Evolutionary conservation across 192 early-diverging fungal species (phyloP).

Genomic region (Polychytrium aggregatum): DNA sequence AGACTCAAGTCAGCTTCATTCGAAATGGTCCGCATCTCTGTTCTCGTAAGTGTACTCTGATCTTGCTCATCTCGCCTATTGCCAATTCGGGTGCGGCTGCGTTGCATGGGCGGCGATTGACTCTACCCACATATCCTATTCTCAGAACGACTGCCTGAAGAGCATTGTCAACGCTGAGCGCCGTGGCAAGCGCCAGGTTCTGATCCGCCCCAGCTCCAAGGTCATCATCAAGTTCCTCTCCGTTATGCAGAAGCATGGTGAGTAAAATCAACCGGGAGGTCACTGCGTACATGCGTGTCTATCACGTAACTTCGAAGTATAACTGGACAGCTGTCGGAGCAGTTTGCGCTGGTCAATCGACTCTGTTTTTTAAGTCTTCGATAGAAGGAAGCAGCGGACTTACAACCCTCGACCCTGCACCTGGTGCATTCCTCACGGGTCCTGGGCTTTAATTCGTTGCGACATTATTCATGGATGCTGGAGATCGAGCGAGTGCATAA

Average conservation of each 20-base stretch:
- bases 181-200: constrained; percentile 94
- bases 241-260: constrained; percentile 98
- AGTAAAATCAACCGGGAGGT: no score
- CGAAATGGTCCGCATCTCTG: constrained; percentile 93
- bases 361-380: constrained; percentile 67
- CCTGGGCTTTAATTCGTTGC: constrained; percentile 16
- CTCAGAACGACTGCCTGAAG: constrained; percentile 98
- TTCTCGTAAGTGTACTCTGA: constrained; percentile 38
- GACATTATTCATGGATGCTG: no score
- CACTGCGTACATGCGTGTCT: no score
- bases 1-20: not conserved
- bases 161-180: constrained; percentile 99
- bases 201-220: constrained; percentile 94
- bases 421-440: no score
- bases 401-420: constrained; percentile 34
- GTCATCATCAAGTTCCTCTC: constrained; percentile 98
- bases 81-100: not conserved
- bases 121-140: no score
- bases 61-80: not conserved
- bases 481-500: no score
- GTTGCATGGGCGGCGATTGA: constrained; percentile 33
- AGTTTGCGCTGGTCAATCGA: constrained; percentile 28
- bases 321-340: constrained; percentile 59
- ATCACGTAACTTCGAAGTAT: no score
- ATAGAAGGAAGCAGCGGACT: constrained; percentile 38